Evolutionary conservation across 768 basidiomycete species (phyloP).

Genomic region (Leccinum variicolor): DNA sequence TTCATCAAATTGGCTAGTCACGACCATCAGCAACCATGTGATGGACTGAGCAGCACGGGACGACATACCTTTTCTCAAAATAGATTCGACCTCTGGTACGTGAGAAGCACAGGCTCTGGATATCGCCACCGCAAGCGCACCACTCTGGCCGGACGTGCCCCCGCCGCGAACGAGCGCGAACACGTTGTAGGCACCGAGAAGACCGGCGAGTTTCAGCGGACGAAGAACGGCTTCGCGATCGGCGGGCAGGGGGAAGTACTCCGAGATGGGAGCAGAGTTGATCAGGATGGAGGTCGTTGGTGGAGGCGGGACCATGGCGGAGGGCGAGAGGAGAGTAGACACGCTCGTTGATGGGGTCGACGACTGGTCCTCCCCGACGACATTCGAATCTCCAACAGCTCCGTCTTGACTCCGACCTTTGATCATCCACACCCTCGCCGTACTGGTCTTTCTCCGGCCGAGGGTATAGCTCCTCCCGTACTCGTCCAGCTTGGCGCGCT

Average conservation of each 20-base stretch:
- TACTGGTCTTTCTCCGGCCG: conserved; percentile 86
- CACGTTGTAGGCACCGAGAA: conserved; percentile 80
- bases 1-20: conserved; percentile 73
- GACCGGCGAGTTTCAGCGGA: conserved; percentile 80
- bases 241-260: conserved; percentile 70
- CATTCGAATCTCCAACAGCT: conserved; percentile 32
- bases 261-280: conserved; percentile 77
- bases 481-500: conserved; percentile 61
- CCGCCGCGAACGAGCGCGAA: conserved; percentile 79
- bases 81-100: conserved; percentile 57
- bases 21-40: neutral
- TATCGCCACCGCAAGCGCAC: conserved; percentile 75
- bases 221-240: conserved; percentile 82
- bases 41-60: neutral
- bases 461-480: conserved; percentile 83
- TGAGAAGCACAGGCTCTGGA: conserved; percentile 72
- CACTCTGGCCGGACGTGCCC: conserved; percentile 91
- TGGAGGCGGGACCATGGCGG: conserved; percentile 30
- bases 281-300: conserved; percentile 69
- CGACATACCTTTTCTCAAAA: conserved; percentile 66
- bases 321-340: conserved; percentile 17
- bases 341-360: conserved; percentile 5
- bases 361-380: neutral
- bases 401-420: conserved; percentile 36
- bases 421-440: conserved; percentile 93